Conservation (phyloP, 2,329 filamentous ascomycete genomes). For the Thelonectria discophora region DNA sequence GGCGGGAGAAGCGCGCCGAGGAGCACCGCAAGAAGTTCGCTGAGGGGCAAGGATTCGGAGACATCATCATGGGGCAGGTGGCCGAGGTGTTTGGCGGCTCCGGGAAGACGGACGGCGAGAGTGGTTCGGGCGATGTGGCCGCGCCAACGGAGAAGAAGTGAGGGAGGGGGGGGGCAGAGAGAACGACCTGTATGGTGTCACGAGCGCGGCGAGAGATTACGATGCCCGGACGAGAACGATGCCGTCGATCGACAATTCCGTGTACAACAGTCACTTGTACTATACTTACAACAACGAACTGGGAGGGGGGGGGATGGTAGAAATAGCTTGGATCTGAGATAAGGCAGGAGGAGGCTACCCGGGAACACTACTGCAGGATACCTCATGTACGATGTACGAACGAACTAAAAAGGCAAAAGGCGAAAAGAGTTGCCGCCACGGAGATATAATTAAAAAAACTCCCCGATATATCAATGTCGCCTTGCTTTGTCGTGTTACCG, state of each 20-base stretch:
- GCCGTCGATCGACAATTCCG: neutral
- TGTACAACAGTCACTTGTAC: conserved; percentile 19
- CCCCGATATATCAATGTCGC: neutral
- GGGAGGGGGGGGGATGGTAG: neutral
- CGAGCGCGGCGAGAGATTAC: neutral
- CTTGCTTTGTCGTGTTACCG: conserved; percentile 2
- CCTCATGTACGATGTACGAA: conserved; percentile 5
- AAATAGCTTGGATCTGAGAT: neutral
- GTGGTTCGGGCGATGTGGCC: conserved; percentile 24
- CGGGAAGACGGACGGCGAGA: conserved; percentile 42
- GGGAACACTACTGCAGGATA: neutral
- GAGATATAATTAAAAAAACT: conserved; percentile 12
- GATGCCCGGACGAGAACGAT: neutral
- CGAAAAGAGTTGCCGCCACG: neutral
- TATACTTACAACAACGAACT: conserved; percentile 19
- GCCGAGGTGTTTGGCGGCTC: conserved; percentile 60
- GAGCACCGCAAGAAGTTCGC: conserved; percentile 63
- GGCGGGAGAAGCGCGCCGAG: conserved; percentile 61
- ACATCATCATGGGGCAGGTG: conserved; percentile 65
- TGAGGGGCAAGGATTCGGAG: conserved; percentile 64
- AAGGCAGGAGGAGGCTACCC: neutral
- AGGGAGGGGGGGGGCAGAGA: conserved; percentile 32
- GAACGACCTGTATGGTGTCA: neutral
- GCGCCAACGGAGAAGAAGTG: conserved; percentile 35
- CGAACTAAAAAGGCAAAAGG: neutral